Evolutionary conservation across 139 green algal genomes (phyloP), one percentile per base, ranked within the genome.

Genomic region (Desmodesmus armatus): DNA sequence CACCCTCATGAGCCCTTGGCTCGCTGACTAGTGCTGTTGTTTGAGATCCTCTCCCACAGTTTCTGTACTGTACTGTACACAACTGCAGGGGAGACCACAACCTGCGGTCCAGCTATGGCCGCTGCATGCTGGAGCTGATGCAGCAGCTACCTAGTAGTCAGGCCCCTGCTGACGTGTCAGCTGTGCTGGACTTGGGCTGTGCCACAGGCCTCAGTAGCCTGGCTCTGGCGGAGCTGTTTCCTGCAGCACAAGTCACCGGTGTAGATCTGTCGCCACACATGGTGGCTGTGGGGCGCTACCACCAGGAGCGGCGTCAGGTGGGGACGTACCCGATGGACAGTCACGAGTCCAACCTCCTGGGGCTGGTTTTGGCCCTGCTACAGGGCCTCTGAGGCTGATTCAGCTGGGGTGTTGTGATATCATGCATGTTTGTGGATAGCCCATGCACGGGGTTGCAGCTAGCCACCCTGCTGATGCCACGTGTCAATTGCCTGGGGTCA

Each of bases 191-290:
- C 80, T 69, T 96, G 0, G 94, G 94, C 15, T 93, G 90, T 60
- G 91, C 92, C 51, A 94, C 93, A 0, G 94, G 94, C 0, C 90
- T 97, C 11, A 92, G 83, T 72, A 92, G 81, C 37, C 76, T 92
- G 62, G 93, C 92, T 67, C 87, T 97, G 43, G 72, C 89, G 39
- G 21, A 80, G 15, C 81, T 87, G 7, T 96, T 97, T 51, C 94
- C 93, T 3, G 83, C 66, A 0, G 85, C 89, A 0, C 55, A 88
- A 0, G 84, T 97, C 44, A 95, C 90, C 23, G 94, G 91, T 19
- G n/a, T 97, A 0, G 94, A 97, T 81, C 90, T 96, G 23, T 94
- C 87, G 3, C 92, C 94, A 1, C 82, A 97, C 87, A 94, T 97
- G 82, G 44, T 97, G 41, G 92, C 94, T 7, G 93, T 95, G 27